Evolutionary conservation across 371 early-diverging fungal species (phyloP).

Genomic region (Encephalitozoon hellem): DNA sequence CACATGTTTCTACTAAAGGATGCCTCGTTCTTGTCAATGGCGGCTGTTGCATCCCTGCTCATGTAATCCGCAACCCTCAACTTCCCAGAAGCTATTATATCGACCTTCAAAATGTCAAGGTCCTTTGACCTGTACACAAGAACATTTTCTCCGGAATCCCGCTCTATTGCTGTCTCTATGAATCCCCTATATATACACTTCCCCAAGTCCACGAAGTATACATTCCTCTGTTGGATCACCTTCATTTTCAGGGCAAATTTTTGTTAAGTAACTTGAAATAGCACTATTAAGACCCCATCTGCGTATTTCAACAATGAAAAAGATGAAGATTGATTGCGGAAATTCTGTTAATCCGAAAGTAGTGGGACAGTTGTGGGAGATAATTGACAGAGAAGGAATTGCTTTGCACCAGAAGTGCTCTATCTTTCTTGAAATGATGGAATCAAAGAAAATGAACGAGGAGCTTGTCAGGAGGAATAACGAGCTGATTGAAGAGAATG

Average conservation of each 20-base stretch:
- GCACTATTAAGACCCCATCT: neutral
- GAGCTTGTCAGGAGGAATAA: slow-evolving; percentile 9
- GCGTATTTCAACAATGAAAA: neutral
- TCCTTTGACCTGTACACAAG: neutral
- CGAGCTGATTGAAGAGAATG: slow-evolving; percentile 14
- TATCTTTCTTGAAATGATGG: slow-evolving; percentile 2
- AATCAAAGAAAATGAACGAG: slow-evolving; percentile 17
- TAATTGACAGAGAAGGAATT: neutral
- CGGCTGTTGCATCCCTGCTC: neutral
- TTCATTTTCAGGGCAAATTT: slow-evolving; percentile 31
- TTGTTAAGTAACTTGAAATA: slow-evolving; percentile 3
- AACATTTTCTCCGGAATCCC: neutral
- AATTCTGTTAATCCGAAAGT: neutral
- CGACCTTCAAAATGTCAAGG: neutral
- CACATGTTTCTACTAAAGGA: neutral
- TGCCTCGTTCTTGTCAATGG: neutral
- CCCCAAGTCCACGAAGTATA: slow-evolving; percentile 41
- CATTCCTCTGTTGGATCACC: slow-evolving; percentile 44
- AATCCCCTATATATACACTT: slow-evolving; percentile 39
- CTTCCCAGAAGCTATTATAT: neutral
- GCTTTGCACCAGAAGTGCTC: neutral
- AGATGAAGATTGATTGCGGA: neutral
- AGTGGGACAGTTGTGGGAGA: neutral
- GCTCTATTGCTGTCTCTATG: slow-evolving; percentile 32
- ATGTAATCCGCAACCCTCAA: neutral